These are phyloP conservation scores for Heteromeles arbutifolia DNA, from an alignment of 306 rosid genomes.

Conservation along the genomic window DNA sequence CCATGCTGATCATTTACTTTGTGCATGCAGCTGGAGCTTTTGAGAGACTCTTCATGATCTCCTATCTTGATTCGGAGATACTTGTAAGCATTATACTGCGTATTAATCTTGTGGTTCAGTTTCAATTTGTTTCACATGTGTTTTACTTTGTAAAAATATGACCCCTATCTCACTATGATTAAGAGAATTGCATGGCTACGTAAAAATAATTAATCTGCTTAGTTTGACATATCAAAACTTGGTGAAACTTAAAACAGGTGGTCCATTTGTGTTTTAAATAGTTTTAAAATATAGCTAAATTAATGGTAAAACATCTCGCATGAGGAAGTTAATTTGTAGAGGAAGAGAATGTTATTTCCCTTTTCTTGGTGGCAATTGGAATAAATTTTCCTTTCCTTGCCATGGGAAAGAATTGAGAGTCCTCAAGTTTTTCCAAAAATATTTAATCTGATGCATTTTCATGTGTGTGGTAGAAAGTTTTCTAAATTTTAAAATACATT, in stretches of 20 bases:
- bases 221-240: not conserved
- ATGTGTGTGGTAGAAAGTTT: not conserved
- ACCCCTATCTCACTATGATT: not conserved
- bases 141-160: not conserved
- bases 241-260: not conserved
- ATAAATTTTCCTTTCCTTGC: not conserved
- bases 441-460: not conserved
- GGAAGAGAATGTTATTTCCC: not conserved
- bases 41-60: slow-evolving; percentile 85
- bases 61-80: slow-evolving; percentile 92
- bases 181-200: not conserved
- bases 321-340: not conserved
- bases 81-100: slow-evolving; percentile 52
- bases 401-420: not conserved
- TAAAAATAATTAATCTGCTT: not conserved
- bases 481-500: not conserved
- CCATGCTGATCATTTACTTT: slow-evolving; percentile 15
- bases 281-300: not conserved
- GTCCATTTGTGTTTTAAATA: not conserved
- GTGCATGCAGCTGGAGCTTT: slow-evolving; percentile 63
- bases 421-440: not conserved
- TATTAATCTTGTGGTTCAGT: slow-evolving; percentile 3
- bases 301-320: not conserved
- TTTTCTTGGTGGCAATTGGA: not conserved
- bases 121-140: slow-evolving; percentile 6